Base-by-base conservation (phyloP, 2,329 filamentous ascomycete genomes). In the Aspergillaceae sp. region DNA sequence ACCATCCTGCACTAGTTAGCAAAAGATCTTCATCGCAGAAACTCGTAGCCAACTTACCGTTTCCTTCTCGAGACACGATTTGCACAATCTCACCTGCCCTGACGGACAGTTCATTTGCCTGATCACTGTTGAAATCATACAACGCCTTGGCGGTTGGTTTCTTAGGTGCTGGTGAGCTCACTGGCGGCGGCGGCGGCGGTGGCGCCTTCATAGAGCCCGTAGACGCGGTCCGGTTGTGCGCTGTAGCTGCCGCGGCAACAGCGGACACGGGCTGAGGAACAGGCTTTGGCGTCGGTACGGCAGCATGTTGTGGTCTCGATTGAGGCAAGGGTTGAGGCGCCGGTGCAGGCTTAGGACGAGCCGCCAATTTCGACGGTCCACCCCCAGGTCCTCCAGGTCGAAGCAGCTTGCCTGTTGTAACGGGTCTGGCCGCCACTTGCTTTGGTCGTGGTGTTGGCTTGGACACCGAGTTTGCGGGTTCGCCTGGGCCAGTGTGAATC, bases 61-160 rank as follows among this genome's bases (percentile, higher is more conserved):
- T 97, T 65, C 79, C 83, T 69, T 96, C 91, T 69, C 96, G 96
- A 61, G 92, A 85, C n/a, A 94, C 79, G 61, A 98, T 82, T 64
- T 94, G 82, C 44, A 98, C 79, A 42, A 95, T 68, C 52, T 97
- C 86, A 43, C 86, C 89, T 42, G 86, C 83, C 48, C 67, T 78
- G 52, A 98, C 79, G 10, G 85, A 83, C 43, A 98, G 75, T 68
- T 97, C 90, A 55, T 94, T 95, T 48, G 84, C 80, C 52, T 79
- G 87, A 56, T 91, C 84, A 10, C 89, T 89, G 45, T 75, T 78
- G 65, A 97, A 98, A 59, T 96, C 90, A 66, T 97, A 98, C 41
- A 97, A 68, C 4, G 89, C 92, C 72, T 89, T 92, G 59, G 86
- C 94, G 56, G 83, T 87, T 29, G 87, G 80, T 65, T 90, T 91